A percentile compares a stretch with the other conserved stretches of the same genome.
Evolutionary conservation across 2,329 filamentous ascomycete species (phyloP).

Genomic region (Neopestalotiopsis clavispora): DNA sequence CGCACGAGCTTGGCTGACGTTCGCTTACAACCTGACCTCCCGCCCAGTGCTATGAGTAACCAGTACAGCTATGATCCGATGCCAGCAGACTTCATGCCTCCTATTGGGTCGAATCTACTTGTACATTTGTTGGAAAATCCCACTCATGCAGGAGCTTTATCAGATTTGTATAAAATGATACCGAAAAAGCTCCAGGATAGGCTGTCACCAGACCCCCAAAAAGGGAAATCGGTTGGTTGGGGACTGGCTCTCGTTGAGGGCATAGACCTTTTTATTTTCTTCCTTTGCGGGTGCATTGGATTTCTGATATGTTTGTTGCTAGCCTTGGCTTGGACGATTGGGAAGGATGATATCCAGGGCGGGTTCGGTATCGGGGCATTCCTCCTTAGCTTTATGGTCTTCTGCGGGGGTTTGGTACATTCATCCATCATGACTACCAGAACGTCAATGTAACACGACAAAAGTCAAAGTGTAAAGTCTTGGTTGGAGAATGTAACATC

Average conservation of each 20-base stretch:
- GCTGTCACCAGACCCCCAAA: slow-evolving; percentile 27
- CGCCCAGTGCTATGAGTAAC: slow-evolving; percentile 10
- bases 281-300: slow-evolving; percentile 24
- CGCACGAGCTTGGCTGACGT: slow-evolving; percentile 22
- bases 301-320: slow-evolving; percentile 26
- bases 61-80: slow-evolving; percentile 32
- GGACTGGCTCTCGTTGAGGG: slow-evolving; percentile 33
- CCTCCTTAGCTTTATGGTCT: slow-evolving; percentile 29
- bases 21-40: slow-evolving; percentile 21
- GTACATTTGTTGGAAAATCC: slow-evolving; percentile 34
- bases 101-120: slow-evolving; percentile 31
- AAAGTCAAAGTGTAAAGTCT: too few relatives aligned
- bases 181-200: slow-evolving; percentile 32
- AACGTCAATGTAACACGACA: too few relatives aligned
- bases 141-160: slow-evolving; percentile 26
- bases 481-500: too few relatives aligned
- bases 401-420: slow-evolving; percentile 25
- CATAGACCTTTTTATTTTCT: slow-evolving; percentile 27
- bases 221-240: slow-evolving; percentile 32
- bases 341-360: slow-evolving; percentile 30
- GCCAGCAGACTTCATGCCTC: slow-evolving; percentile 29
- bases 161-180: slow-evolving; percentile 28
- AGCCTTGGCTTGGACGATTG: slow-evolving; percentile 28
- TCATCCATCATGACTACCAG: slow-evolving; percentile 1
- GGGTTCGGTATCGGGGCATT: slow-evolving; percentile 33